phyloP scores from a whole-genome alignment of 371 early-diverging fungal genomes.

The Apophysomyces sp. region DNA sequence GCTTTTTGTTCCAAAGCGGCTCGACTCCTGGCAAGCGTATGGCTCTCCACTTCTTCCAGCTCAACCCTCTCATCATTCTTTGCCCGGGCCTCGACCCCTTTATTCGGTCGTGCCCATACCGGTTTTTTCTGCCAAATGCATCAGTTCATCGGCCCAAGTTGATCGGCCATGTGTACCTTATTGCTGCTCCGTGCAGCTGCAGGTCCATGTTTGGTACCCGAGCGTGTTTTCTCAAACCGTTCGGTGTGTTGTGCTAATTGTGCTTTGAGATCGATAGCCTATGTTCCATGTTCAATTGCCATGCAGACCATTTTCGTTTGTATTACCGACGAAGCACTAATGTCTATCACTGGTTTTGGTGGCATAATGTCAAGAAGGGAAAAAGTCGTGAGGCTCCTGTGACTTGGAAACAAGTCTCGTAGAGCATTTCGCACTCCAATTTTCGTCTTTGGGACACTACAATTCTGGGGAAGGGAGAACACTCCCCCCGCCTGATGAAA shows the following conservation, averaged over 20 bases:
- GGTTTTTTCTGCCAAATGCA: conserved; percentile 50
- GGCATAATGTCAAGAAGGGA: background rate
- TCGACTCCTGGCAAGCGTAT: conserved; percentile 43
- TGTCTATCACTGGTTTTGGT: conserved; percentile 15
- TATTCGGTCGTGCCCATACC: conserved; percentile 59
- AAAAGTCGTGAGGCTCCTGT: background rate
- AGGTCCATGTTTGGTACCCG: conserved; percentile 30
- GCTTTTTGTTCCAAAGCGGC: conserved; percentile 69
- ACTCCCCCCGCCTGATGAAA: no score
- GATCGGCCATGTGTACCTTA: conserved; percentile 10
- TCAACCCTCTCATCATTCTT: conserved; percentile 20
- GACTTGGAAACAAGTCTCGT: background rate
- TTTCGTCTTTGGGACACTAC: no score
- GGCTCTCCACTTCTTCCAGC: conserved; percentile 32
- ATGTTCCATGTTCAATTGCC: background rate
- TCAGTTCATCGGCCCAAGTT: background rate
- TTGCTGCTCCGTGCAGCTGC: conserved; percentile 23
- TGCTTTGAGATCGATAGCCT: conserved; percentile 41
- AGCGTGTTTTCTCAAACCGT: conserved; percentile 32
- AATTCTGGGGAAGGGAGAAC: no score
- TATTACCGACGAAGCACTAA: conserved; percentile 32
- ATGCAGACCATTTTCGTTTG: no score
- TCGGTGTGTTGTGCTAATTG: conserved; percentile 39
- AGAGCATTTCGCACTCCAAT: background rate
- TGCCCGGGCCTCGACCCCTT: conserved; percentile 51